These are phyloP conservation scores for Paramecium sexaurelia DNA, from an alignment of 73 alveolate genomes.

Conservation along the genomic window DNA sequence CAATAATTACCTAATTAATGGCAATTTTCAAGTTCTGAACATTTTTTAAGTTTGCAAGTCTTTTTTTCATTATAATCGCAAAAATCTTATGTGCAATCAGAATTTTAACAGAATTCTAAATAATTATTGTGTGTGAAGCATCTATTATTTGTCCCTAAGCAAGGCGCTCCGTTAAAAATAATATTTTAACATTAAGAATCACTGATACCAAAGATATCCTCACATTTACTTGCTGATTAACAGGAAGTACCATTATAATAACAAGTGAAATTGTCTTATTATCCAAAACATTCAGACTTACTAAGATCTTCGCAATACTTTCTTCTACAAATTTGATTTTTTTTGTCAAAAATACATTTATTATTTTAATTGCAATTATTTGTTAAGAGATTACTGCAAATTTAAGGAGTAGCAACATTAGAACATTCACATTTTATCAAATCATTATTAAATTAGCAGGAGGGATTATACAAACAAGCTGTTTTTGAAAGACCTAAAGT, in stretches of 20 bases:
- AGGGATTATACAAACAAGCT: background rate
- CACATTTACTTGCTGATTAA: constrained; percentile 9
- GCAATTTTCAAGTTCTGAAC: background rate
- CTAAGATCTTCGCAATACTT: background rate
- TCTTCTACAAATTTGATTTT: background rate
- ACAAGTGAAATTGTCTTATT: background rate
- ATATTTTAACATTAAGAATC: background rate
- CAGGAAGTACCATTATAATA: background rate
- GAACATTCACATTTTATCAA: background rate
- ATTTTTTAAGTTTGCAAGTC: background rate
- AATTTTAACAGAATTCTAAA: background rate
- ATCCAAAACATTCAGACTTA: background rate
- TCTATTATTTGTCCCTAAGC: background rate
- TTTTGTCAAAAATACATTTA: background rate
- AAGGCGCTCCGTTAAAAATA: background rate
- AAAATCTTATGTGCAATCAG: background rate
- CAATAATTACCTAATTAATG: background rate
- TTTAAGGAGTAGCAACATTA: background rate
- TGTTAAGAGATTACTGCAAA: background rate
- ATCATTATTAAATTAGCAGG: constrained; percentile 22
- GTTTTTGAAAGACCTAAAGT: background rate
- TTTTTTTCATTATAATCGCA: background rate
- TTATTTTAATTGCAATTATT: background rate
- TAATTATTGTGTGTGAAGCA: background rate
- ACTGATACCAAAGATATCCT: background rate